Percentiles rank a stretch among this genome's conserved stretches.
phyloP scores from a whole-genome alignment of 1,284 basidiomycete species.

The Pyrrhoderma noxium region DNA sequence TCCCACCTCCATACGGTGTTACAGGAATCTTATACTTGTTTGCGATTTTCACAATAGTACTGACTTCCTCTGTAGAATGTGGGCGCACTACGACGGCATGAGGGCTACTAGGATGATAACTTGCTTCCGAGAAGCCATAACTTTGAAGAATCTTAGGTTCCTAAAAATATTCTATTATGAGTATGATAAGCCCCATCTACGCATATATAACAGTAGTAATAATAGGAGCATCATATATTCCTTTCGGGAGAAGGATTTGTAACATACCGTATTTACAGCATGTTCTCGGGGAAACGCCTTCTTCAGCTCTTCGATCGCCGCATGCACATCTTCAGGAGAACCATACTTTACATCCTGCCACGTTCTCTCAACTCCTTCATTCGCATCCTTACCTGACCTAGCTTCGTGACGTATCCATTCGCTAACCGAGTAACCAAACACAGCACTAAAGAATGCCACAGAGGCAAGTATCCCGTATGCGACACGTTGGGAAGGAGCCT shows the following conservation, averaged over 20 bases:
- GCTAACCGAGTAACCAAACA: constrained; percentile 12
- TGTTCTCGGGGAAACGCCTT: constrained; percentile 38
- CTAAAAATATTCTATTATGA: no score
- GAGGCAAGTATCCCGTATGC: constrained; percentile 14
- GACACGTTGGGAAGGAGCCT: neutral
- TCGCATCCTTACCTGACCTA: neutral
- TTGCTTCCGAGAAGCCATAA: constrained; percentile 61
- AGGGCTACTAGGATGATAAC: constrained; percentile 57
- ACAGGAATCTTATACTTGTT: constrained; percentile 47
- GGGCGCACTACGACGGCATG: constrained; percentile 55
- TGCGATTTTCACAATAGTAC: constrained; percentile 50
- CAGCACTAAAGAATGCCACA: constrained; percentile 13
- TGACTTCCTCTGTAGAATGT: constrained; percentile 48
- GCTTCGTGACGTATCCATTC: constrained; percentile 5
- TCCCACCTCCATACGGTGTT: constrained; percentile 55
- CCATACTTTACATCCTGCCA: constrained; percentile 31
- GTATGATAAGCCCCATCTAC: neutral
- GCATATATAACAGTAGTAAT: no score
- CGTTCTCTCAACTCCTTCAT: neutral
- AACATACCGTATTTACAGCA: constrained; percentile 35
- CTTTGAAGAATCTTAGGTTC: constrained; percentile 41
- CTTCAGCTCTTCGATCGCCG: constrained; percentile 50
- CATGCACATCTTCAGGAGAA: constrained; percentile 37
- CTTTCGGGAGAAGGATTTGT: no score
- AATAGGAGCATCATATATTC: no score